A percentile compares a stretch with the other conserved stretches of the same genome.
Evolutionary conservation across 768 basidiomycete species (phyloP).

Genomic region (Leucosporidium creatinivorum): DNA sequence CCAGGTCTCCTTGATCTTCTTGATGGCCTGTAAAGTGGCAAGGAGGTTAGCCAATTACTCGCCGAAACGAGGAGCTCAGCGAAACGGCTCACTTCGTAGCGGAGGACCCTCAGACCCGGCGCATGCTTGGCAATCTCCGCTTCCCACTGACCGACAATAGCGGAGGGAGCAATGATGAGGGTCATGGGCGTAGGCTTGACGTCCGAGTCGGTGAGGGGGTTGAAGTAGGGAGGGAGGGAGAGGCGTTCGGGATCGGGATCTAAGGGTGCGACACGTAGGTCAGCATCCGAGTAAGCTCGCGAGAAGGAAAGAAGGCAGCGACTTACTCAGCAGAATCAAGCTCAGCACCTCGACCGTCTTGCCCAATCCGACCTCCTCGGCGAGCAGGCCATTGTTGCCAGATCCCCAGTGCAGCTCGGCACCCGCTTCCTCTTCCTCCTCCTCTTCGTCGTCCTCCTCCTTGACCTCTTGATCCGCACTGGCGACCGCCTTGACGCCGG

Average conservation of each 20-base stretch:
- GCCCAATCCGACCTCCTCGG: constrained; percentile 48
- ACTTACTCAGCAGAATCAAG: constrained; percentile 39
- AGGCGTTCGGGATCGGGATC: constrained; percentile 21
- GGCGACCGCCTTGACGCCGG: neutral
- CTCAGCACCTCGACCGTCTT: constrained; percentile 46
- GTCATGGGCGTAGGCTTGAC: constrained; percentile 40
- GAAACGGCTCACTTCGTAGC: constrained; percentile 39
- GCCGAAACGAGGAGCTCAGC: no score
- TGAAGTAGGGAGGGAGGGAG: constrained; percentile 21
- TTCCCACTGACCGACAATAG: constrained; percentile 44
- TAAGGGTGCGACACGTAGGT: neutral
- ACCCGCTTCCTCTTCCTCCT: constrained; percentile 21
- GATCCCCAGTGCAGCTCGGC: neutral
- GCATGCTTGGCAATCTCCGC: constrained; percentile 43
- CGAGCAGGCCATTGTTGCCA: constrained; percentile 40
- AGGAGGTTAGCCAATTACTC: neutral
- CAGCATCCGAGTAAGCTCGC: neutral
- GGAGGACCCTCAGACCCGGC: constrained; percentile 41
- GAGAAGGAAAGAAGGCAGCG: constrained; percentile 12
- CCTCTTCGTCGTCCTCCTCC: constrained; percentile 16
- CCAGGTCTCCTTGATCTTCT: neutral
- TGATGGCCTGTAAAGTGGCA: constrained; percentile 1
- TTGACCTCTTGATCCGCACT: neutral
- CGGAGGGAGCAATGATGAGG: constrained; percentile 43
- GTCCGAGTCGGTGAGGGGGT: constrained; percentile 10